Evolutionary conservation across 2,329 filamentous ascomycete genomes (phyloP).

Genomic region (Biscogniauxia marginata): DNA sequence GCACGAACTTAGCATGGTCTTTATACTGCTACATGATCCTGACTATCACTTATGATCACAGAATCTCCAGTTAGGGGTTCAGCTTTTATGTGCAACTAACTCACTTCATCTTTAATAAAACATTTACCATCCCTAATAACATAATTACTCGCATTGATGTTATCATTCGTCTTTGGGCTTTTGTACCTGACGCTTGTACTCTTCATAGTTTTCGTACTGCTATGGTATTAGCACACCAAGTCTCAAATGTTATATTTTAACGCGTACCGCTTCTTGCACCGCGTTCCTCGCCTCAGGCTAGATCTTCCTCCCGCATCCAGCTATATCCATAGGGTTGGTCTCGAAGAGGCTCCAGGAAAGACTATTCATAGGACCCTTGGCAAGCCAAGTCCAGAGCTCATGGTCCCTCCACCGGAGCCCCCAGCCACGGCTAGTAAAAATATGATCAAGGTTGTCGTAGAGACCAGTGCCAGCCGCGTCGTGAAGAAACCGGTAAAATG

Average conservation of each 20-base stretch:
- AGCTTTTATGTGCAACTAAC: too few relatives aligned
- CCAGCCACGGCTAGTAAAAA: conserved; percentile 22
- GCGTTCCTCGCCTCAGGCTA: conserved; percentile 24
- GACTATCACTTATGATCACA: too few relatives aligned
- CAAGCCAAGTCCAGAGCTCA: conserved; percentile 25
- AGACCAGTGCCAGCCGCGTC: conserved; percentile 26
- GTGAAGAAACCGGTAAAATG: conserved; percentile 28
- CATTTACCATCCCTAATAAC: too few relatives aligned
- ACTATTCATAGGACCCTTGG: conserved; percentile 26
- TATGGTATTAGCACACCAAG: background rate
- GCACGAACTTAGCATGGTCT: too few relatives aligned
- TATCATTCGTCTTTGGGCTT: background rate
- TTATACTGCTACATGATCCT: too few relatives aligned
- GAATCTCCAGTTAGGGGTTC: too few relatives aligned
- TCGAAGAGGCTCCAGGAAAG: conserved; percentile 28
- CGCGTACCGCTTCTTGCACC: conserved; percentile 21
- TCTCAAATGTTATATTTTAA: background rate
- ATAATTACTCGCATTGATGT: too few relatives aligned
- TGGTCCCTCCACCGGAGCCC: conserved; percentile 25
- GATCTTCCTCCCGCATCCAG: conserved; percentile 25
- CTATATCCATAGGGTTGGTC: conserved; percentile 24
- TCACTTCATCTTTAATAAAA: too few relatives aligned
- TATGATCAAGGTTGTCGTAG: conserved; percentile 26
- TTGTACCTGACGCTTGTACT: background rate
- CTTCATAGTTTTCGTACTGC: background rate